phyloP scores from a whole-genome alignment of 192 early-diverging fungal species.

The Entomortierella parvispora region DNA sequence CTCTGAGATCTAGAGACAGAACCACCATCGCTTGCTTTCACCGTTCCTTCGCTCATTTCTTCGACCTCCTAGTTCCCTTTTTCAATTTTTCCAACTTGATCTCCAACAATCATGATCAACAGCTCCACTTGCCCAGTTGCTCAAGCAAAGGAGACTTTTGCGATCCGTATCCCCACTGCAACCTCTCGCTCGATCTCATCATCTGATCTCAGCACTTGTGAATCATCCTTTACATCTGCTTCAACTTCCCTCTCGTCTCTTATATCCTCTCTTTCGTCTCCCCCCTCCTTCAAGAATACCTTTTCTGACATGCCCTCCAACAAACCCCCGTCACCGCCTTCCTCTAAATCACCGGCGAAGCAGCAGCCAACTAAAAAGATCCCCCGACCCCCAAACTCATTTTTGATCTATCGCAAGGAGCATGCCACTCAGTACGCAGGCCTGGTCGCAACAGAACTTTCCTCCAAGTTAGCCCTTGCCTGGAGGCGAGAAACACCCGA shows the following conservation, averaged over 20 bases:
- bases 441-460: constrained; percentile 36
- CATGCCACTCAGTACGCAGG: constrained; percentile 15
- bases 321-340: neutral
- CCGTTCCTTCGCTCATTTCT: no score
- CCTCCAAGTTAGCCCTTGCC: constrained; percentile 21
- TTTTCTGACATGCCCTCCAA: neutral
- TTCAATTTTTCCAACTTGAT: no score
- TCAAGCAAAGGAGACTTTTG: no score
- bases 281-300: neutral
- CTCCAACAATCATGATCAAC: no score
- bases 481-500: constrained; percentile 41
- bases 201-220: no score
- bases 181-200: no score
- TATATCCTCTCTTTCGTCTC: neutral
- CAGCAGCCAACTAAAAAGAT: constrained; percentile 10
- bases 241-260: neutral
- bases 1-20: no score
- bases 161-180: no score
- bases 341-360: no score
- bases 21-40: no score
- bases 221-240: neutral
- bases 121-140: no score
- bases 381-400: constrained; percentile 53
- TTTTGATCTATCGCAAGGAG: constrained; percentile 52
- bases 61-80: no score